phyloP scores from a whole-genome alignment of 805 yeast genomes.

The Zygosaccharomyces rouxii region DNA sequence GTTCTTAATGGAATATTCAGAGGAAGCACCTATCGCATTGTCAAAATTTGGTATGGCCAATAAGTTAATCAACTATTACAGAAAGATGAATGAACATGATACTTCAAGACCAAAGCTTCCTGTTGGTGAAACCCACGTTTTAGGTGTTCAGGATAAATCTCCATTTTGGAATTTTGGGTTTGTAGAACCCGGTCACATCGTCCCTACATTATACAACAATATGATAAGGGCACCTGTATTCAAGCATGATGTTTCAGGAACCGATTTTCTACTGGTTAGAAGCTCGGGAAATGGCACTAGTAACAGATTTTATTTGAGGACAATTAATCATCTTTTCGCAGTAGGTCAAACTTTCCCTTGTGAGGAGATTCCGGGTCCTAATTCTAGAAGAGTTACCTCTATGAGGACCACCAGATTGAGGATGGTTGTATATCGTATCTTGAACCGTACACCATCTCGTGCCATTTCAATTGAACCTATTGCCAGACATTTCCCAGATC shows the following conservation, averaged over 20 bases:
- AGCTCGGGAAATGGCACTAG: slow-evolving; percentile 77
- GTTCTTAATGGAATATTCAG: slow-evolving; percentile 82
- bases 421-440: slow-evolving; percentile 86
- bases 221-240: slow-evolving; percentile 91
- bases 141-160: slow-evolving; percentile 93
- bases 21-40: slow-evolving; percentile 76
- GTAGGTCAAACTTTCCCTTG: slow-evolving; percentile 94
- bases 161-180: slow-evolving; percentile 99
- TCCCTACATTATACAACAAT: slow-evolving; percentile 88
- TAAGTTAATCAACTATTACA: slow-evolving; percentile 85
- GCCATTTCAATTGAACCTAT: slow-evolving; percentile 83
- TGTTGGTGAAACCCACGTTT: slow-evolving; percentile 90
- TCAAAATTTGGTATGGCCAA: slow-evolving; percentile 95
- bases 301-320: slow-evolving; percentile 63
- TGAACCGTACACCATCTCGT: slow-evolving; percentile 68
- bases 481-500: slow-evolving; percentile 91
- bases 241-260: slow-evolving; percentile 69
- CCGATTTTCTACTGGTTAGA: slow-evolving; percentile 78
- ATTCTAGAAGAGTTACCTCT: slow-evolving; percentile 90
- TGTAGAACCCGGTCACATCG: slow-evolving; percentile 90
- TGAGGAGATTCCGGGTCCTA: slow-evolving; percentile 95
- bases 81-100: slow-evolving; percentile 79
- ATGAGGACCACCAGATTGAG: slow-evolving; percentile 85
- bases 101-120: slow-evolving; percentile 79
- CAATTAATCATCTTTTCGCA: slow-evolving; percentile 67